Conservation (phyloP, 73 alveolate genomes). For the Uronychia setigera region DNA sequence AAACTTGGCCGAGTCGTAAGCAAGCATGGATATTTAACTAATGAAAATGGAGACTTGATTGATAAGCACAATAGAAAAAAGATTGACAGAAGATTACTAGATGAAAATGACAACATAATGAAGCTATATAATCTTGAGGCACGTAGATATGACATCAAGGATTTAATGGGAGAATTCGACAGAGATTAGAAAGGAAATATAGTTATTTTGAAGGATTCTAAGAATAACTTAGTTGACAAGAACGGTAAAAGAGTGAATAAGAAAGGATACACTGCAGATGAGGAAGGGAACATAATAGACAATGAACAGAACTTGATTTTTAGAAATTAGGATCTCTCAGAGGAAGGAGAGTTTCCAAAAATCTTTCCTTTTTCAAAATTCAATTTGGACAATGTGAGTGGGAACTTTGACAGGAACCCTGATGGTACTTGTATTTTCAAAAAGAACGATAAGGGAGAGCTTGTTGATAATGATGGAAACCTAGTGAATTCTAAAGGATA, state of each 20-base stretch:
- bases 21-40: slow-evolving; percentile 37
- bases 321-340: slow-evolving; percentile 19
- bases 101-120: slow-evolving; percentile 37
- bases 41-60: slow-evolving; percentile 34
- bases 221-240: slow-evolving; percentile 27
- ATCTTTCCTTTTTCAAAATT: slow-evolving; percentile 42
- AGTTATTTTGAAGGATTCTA: slow-evolving; percentile 3
- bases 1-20: slow-evolving; percentile 32
- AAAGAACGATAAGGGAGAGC: slow-evolving; percentile 26
- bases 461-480: slow-evolving; percentile 39
- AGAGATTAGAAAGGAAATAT: slow-evolving; percentile 42
- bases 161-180: slow-evolving; percentile 45
- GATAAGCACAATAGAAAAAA: slow-evolving; percentile 46
- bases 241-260: slow-evolving; percentile 44
- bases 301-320: slow-evolving; percentile 24
- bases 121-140: slow-evolving; percentile 49
- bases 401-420: slow-evolving; percentile 28
- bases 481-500: slow-evolving; percentile 59
- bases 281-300: slow-evolving; percentile 23
- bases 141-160: slow-evolving; percentile 42
- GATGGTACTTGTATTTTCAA: slow-evolving; percentile 22
- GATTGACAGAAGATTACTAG: slow-evolving; percentile 10
- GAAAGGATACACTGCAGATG: slow-evolving; percentile 40
- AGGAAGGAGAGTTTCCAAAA: slow-evolving; percentile 56
- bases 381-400: slow-evolving; percentile 39